A percentile compares a stretch with the other conserved stretches of the same genome.
These are phyloP conservation scores for Senna tora DNA, from an alignment of 306 rosid species.

Conservation along the genomic window DNA sequence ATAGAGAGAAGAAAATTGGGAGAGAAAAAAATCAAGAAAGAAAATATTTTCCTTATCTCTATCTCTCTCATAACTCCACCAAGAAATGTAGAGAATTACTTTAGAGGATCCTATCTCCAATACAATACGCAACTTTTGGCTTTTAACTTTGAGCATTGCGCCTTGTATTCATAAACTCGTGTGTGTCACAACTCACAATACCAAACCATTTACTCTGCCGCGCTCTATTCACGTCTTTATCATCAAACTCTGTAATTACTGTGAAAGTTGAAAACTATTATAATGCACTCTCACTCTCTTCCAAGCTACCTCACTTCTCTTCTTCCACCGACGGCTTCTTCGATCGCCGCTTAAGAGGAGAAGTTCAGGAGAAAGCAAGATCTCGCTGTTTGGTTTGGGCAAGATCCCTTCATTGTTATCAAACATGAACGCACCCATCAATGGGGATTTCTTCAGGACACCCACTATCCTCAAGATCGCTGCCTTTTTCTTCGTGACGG, in stretches of 20 bases:
- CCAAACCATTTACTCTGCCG: neutral
- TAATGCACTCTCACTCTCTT: neutral
- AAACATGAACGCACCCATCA: conserved; percentile 47
- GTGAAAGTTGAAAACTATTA: neutral
- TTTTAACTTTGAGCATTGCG: no score
- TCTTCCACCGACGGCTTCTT: neutral
- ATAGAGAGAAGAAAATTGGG: no score
- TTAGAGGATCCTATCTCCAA: no score
- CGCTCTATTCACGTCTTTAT: conserved; percentile 5
- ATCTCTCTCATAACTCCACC: no score
- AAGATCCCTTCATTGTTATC: no score
- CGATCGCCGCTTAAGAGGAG: neutral
- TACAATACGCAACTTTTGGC: no score
- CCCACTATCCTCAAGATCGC: conserved; percentile 51
- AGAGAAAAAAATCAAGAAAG: no score
- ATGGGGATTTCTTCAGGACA: conserved; percentile 48
- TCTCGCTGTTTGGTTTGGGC: no score
- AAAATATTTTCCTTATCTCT: no score
- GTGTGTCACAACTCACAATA: neutral
- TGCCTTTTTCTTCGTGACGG: conserved; percentile 48
- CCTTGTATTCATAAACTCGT: neutral
- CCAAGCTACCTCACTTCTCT: neutral
- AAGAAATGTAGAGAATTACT: no score
- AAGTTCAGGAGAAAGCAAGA: neutral
- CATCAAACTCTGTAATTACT: neutral